Evolutionary conservation across 768 basidiomycete species (phyloP), one percentile per base, ranked within the genome.

Genomic region (Tylopilus cervinicoccineus): DNA sequence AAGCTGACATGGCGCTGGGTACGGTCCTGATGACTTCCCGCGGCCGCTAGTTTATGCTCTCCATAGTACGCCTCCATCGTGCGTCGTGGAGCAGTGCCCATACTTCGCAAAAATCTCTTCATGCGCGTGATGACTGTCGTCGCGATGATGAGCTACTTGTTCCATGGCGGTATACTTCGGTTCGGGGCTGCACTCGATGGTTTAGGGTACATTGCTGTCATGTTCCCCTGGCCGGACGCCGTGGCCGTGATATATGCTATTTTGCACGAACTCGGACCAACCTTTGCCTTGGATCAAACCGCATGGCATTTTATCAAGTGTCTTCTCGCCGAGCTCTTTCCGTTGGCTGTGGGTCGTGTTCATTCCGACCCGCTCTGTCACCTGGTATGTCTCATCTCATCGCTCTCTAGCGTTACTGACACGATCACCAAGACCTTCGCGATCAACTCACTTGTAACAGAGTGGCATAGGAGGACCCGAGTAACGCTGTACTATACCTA

Each of bases 1-100:
- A 53, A 55, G 22, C 14, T 47, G 38, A 48, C 47, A 3, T 59
- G 53, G 51, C 47, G 40, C 29, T 56, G 49, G 59, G 61, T 62
- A 48, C 16, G 51, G 40, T 28, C 13, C 12, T 26, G 16, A 23
- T 12, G 5, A 13, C 11, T 32, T 20, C 13, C 29, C 16, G 23
- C 38, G 2, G 3, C 24, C 20, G 6, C 6, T 36, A 3, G 33
- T 54, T 59, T 26, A 59, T 31, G 13, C 27, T 38, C 23, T 37
- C 41, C n/a, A 10, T 29, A 62, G 54, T 55, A 56, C 22, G 36
- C 43, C 22, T 32, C 46, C 9, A 45, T 40, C 23, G 26, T 38
- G 36, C 31, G 17, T 27, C 51, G 40, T 11, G 19, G 28, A 17
- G 23, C 28, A 1, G 29, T 39, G 28, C 38, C 51, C 12, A 34